Evolutionary conservation across 202 grass and related monocot genomes (phyloP).

Genomic region (Eragrostis tef): DNA sequence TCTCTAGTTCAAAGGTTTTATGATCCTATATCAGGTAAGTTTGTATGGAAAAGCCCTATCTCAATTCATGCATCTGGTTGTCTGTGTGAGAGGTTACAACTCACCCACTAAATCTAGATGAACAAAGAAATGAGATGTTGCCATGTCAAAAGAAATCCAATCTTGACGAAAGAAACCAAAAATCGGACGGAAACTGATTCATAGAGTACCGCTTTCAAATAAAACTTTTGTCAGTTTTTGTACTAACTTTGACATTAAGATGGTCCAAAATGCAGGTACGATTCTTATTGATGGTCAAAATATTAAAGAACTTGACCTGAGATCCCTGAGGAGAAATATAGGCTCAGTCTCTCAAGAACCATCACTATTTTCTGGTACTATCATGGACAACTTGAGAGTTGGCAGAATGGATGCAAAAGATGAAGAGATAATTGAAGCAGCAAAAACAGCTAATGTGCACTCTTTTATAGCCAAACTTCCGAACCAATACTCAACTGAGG

Average conservation of each 20-base stretch:
- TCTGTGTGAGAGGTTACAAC: too few relatives aligned
- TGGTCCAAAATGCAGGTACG: conserved; percentile 42
- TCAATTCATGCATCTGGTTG: too few relatives aligned
- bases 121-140: neutral
- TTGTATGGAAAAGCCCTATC: neutral
- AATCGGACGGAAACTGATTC: neutral
- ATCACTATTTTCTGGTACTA: conserved; percentile 62
- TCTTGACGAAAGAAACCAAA: neutral
- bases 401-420: conserved; percentile 56
- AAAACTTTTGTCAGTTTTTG: neutral
- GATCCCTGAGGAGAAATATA: conserved; percentile 59
- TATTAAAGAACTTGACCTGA: conserved; percentile 63
- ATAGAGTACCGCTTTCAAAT: neutral
- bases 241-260: neutral
- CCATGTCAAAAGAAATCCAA: conserved; percentile 2
- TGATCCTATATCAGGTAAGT: conserved; percentile 53
- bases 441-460: conserved; percentile 61
- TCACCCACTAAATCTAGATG: conserved; percentile 8
- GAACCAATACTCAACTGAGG: conserved; percentile 57
- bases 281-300: conserved; percentile 57
- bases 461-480: conserved; percentile 59
- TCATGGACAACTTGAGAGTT: conserved; percentile 64
- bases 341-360: conserved; percentile 67
- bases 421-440: conserved; percentile 56
- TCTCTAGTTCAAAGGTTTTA: conserved; percentile 66